phyloP scores from a whole-genome alignment of 2,329 filamentous ascomycete genomes.

The Stenocarpella maydis region DNA sequence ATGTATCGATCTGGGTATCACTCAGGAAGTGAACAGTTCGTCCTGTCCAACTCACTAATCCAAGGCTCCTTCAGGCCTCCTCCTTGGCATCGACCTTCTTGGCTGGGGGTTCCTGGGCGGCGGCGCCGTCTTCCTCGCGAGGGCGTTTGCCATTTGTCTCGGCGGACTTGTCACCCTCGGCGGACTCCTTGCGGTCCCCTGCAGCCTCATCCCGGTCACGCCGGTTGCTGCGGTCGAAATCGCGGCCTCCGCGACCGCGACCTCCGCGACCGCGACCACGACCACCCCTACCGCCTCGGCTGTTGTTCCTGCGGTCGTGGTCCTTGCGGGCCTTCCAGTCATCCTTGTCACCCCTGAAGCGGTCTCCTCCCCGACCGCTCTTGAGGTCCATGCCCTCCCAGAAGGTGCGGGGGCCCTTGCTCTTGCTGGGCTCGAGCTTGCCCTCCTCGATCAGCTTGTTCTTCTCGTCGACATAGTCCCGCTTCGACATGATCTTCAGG shows the following conservation, averaged over 20 bases:
- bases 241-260: constrained; percentile 54
- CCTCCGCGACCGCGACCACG: constrained; percentile 50
- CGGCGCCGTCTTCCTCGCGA: constrained; percentile 59
- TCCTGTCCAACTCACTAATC: constrained; percentile 21
- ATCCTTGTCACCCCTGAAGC: constrained; percentile 54
- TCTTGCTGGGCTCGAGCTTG: constrained; percentile 67
- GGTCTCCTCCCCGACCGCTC: constrained; percentile 49
- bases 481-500: constrained; percentile 86
- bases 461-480: constrained; percentile 84
- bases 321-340: constrained; percentile 73
- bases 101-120: constrained; percentile 55
- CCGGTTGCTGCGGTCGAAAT: constrained; percentile 49
- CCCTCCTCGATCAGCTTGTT: constrained; percentile 75
- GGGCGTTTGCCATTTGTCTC: constrained; percentile 59
- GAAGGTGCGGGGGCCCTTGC: constrained; percentile 50
- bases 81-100: constrained; percentile 70
- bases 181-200: constrained; percentile 39
- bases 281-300: constrained; percentile 55
- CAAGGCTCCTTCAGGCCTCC: constrained; percentile 37
- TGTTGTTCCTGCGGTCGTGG: constrained; percentile 67
- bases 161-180: constrained; percentile 46
- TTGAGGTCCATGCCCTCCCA: constrained; percentile 56
- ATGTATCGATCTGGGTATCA: constrained; percentile 34
- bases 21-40: constrained; percentile 22
- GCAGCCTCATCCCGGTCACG: constrained; percentile 47